Conservation (phyloP, 2,329 filamentous ascomycete species). For the Fusarium aywerte region DNA sequence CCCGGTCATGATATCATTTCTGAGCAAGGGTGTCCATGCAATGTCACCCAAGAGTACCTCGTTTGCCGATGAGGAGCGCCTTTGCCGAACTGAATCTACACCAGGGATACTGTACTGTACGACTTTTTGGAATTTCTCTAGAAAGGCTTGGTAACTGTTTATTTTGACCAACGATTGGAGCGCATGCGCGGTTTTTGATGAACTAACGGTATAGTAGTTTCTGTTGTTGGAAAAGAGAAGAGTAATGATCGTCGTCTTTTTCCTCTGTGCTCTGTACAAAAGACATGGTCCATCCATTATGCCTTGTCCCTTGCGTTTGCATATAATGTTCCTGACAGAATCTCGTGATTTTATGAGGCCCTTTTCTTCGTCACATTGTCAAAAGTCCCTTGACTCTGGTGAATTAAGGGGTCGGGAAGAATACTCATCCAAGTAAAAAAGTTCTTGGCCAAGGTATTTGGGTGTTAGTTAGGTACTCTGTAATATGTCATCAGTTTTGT, state of each 20-base stretch:
- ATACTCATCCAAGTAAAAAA: background rate
- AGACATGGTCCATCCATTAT: constrained; percentile 1
- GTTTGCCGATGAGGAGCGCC: constrained; percentile 7
- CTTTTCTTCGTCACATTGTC: background rate
- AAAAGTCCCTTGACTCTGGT: background rate
- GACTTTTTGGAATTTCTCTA: constrained; percentile 21
- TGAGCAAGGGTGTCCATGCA: background rate
- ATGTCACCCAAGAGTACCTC: constrained; percentile 16
- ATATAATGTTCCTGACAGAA: background rate
- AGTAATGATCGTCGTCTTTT: constrained; percentile 29
- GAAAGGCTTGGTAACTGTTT: background rate
- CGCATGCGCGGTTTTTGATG: constrained; percentile 24
- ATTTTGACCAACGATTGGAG: constrained; percentile 35
- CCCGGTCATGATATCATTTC: constrained; percentile 36
- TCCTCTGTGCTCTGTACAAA: background rate
- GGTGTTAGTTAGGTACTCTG: too few species aligned
- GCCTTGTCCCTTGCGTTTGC: background rate
- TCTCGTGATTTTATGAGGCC: background rate
- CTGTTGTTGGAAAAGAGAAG: background rate
- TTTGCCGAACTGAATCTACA: constrained; percentile 13
- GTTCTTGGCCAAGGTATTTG: background rate
- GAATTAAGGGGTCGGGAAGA: background rate
- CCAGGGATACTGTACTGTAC: background rate
- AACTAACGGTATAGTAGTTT: background rate
- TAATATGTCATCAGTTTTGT: constrained; percentile 27